These are phyloP conservation scores for Leccinum longicurvipes DNA, from an alignment of 768 basidiomycete genomes.

Conservation along the genomic window DNA sequence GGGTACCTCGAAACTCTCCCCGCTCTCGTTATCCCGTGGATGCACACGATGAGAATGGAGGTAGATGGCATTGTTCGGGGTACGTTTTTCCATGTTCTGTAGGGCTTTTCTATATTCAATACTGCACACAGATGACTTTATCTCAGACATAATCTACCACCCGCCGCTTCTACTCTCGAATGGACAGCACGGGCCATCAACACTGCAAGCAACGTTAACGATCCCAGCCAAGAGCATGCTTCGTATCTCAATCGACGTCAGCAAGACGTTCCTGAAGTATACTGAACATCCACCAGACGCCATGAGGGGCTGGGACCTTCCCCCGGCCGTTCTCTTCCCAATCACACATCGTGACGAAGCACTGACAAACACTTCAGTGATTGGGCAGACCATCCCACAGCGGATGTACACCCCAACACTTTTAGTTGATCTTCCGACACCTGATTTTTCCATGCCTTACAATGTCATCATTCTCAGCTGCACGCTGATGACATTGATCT, in stretches of 20 bases:
- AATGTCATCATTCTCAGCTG: constrained; percentile 98
- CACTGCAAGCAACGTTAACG: constrained; percentile 65
- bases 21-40: constrained; percentile 85
- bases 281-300: constrained; percentile 97
- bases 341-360: not conserved
- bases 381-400: constrained; percentile 9
- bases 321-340: constrained; percentile 73
- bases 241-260: constrained; percentile 66
- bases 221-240: constrained; percentile 70
- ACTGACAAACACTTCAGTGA: constrained; percentile 2
- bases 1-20: constrained; percentile 92
- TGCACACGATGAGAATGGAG: constrained; percentile 67
- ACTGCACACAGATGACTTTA: constrained; percentile 49
- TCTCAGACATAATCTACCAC: constrained; percentile 62
- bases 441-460: constrained; percentile 99
- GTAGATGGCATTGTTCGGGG: constrained; percentile 47
- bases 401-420: constrained; percentile 78
- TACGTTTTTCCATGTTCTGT: constrained; percentile 25
- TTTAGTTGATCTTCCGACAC: constrained; percentile 92
- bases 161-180: constrained; percentile 31
- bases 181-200: constrained; percentile 45
- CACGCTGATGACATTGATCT: constrained; percentile 87
- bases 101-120: not conserved
- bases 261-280: constrained; percentile 85
- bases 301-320: constrained; percentile 91